A percentile compares a stretch with the other conserved stretches of the same genome.
phyloP scores from a whole-genome alignment of 805 yeast genomes.

The Blastobotrys mokoenaii region DNA sequence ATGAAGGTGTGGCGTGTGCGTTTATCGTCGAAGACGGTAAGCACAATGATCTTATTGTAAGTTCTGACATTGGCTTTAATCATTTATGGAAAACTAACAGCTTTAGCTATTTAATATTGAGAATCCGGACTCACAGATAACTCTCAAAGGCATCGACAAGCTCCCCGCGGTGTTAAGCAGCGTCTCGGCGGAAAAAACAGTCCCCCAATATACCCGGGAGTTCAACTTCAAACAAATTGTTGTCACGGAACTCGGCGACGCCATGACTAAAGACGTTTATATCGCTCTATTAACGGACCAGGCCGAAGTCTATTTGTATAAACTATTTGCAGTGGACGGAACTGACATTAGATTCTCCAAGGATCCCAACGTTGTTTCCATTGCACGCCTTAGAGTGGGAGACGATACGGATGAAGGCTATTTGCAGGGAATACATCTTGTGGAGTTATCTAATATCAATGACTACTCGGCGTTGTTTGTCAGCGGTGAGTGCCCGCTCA shows the following conservation, averaged over 20 bases:
- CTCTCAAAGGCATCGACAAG: no score
- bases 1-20: no score
- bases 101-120: no score
- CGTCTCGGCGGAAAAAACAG: no score
- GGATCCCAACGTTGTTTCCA: conserved; percentile 20
- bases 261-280: conserved; percentile 45
- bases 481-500: conserved; percentile 66
- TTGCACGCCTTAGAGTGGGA: background rate
- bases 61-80: no score
- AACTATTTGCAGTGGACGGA: conserved; percentile 42
- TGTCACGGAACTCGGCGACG: conserved; percentile 57
- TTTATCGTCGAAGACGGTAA: no score
- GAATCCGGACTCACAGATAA: no score
- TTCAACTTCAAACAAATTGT: conserved; percentile 34
- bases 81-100: no score
- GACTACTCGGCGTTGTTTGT: conserved; percentile 54
- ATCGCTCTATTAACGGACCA: conserved; percentile 68
- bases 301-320: conserved; percentile 68
- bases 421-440: conserved; percentile 3
- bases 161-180: no score
- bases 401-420: conserved; percentile 19
- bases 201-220: no score
- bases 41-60: no score
- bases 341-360: conserved; percentile 32
- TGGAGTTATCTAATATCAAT: conserved; percentile 28